Conservation (phyloP, 2,329 filamentous ascomycete genomes). For the Alternaria sp. region DNA sequence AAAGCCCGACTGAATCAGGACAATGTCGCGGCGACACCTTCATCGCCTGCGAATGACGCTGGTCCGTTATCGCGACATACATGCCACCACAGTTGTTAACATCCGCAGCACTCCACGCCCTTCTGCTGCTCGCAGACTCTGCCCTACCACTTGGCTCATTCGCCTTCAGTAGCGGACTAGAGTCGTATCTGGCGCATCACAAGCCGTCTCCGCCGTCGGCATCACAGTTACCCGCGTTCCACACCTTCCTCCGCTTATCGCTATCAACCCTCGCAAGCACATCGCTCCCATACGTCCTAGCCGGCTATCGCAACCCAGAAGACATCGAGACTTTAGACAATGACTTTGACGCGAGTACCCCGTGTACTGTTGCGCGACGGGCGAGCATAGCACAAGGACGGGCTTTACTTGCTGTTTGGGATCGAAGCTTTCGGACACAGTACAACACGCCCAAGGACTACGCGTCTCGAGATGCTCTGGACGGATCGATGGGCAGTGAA, state of each 20-base stretch:
- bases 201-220: constrained; percentile 45
- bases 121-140: constrained; percentile 81
- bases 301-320: constrained; percentile 66
- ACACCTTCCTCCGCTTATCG: constrained; percentile 73
- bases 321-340: constrained; percentile 71
- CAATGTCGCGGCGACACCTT: constrained; percentile 7
- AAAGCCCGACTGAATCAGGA: constrained; percentile 57
- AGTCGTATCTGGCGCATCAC: constrained; percentile 80
- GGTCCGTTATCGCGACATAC: constrained; percentile 22
- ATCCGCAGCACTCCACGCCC: constrained; percentile 64
- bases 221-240: constrained; percentile 60
- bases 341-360: constrained; percentile 75
- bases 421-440: constrained; percentile 67
- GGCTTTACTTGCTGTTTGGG: constrained; percentile 78
- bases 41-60: constrained; percentile 27
- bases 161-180: constrained; percentile 82
- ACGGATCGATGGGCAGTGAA: neutral
- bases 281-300: constrained; percentile 76
- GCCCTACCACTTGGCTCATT: constrained; percentile 85
- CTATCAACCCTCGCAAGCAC: constrained; percentile 75
- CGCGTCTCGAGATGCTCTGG: neutral
- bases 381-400: constrained; percentile 79
- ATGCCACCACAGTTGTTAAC: constrained; percentile 6
- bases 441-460: constrained; percentile 21
- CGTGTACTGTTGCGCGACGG: constrained; percentile 80